A percentile compares a stretch with the other conserved stretches of the same genome.
Evolutionary conservation across 2,329 filamentous ascomycete genomes (phyloP).

Genomic region (Acrocalymma vagum): DNA sequence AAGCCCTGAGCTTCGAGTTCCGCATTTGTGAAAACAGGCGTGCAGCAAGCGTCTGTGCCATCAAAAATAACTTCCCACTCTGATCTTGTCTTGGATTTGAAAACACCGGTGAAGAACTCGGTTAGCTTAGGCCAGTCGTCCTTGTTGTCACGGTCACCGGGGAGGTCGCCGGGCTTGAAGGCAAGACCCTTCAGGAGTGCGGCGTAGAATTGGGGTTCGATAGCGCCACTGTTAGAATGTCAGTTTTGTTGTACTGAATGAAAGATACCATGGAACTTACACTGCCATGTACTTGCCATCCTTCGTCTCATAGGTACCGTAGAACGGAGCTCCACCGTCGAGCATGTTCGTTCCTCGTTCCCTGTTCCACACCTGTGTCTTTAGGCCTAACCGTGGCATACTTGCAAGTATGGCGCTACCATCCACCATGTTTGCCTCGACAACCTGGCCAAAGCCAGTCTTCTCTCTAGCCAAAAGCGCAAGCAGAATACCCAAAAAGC

Average conservation of each 20-base stretch:
- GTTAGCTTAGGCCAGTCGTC: slow-evolving; percentile 74
- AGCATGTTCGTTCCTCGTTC: slow-evolving; percentile 79
- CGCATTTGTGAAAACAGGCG: slow-evolving; percentile 79
- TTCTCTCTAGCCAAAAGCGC: slow-evolving; percentile 73
- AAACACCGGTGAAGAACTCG: slow-evolving; percentile 67
- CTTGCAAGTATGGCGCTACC: slow-evolving; percentile 80
- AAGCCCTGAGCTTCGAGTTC: slow-evolving; percentile 74
- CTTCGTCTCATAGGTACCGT: slow-evolving; percentile 85
- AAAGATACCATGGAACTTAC: slow-evolving; percentile 27
- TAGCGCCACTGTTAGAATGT: slow-evolving; percentile 65
- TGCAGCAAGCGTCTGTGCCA: slow-evolving; percentile 89
- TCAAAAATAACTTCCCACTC: slow-evolving; percentile 92
- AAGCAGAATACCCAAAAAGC: slow-evolving; percentile 83
- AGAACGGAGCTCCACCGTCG: slow-evolving; percentile 87
- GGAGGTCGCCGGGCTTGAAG: slow-evolving; percentile 58
- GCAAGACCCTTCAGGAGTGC: slow-evolving; percentile 73
- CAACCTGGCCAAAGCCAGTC: slow-evolving; percentile 80
- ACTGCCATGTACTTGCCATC: slow-evolving; percentile 85
- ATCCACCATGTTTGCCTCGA: slow-evolving; percentile 98
- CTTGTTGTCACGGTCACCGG: slow-evolving; percentile 65
- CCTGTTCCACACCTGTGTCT: slow-evolving; percentile 68
- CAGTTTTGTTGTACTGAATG: slow-evolving; percentile 1
- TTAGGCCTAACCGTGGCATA: slow-evolving; percentile 75
- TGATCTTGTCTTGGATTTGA: slow-evolving; percentile 72
- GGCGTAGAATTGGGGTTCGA: slow-evolving; percentile 87